Conservation (phyloP, 371 early-diverging fungal species). For the Dichotomocladium elegans region DNA sequence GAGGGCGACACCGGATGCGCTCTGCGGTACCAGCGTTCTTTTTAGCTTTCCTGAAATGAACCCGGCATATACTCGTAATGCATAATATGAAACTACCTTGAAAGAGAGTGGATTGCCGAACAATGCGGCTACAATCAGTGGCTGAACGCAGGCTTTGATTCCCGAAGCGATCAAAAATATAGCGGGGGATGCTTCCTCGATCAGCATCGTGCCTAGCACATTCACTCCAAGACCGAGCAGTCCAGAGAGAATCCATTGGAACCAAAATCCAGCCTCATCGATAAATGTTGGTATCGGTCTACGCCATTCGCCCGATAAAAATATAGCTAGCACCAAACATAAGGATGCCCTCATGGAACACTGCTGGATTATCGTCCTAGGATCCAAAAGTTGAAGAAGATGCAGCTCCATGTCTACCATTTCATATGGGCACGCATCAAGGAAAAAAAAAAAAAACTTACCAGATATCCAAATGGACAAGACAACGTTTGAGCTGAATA, state of each 20-base stretch:
- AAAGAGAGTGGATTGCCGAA: constrained; percentile 3
- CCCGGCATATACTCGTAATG: neutral
- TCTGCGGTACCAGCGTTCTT: neutral
- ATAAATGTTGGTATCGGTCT: constrained; percentile 5
- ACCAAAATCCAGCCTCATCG: constrained; percentile 15
- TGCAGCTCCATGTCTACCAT: neutral
- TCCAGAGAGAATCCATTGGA: constrained; percentile 14
- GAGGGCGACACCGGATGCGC: neutral
- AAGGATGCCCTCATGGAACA: neutral
- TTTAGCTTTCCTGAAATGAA: neutral
- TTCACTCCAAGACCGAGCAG: constrained; percentile 7
- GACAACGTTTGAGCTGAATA: neutral
- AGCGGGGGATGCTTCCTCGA: constrained; percentile 9
- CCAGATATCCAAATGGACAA: neutral
- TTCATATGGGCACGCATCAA: neutral
- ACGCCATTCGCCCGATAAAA: constrained; percentile 11
- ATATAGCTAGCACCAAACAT: neutral
- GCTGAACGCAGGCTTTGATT: constrained; percentile 6
- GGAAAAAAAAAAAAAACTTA: neutral
- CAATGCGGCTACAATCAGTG: neutral
- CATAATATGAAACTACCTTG: neutral
- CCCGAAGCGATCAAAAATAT: constrained; percentile 6
- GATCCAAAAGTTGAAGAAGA: neutral
- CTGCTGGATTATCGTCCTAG: constrained; percentile 6
- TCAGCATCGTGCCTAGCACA: constrained; percentile 7